Conservation (phyloP, 2,329 filamentous ascomycete species). For the Neonectria coccinea region DNA sequence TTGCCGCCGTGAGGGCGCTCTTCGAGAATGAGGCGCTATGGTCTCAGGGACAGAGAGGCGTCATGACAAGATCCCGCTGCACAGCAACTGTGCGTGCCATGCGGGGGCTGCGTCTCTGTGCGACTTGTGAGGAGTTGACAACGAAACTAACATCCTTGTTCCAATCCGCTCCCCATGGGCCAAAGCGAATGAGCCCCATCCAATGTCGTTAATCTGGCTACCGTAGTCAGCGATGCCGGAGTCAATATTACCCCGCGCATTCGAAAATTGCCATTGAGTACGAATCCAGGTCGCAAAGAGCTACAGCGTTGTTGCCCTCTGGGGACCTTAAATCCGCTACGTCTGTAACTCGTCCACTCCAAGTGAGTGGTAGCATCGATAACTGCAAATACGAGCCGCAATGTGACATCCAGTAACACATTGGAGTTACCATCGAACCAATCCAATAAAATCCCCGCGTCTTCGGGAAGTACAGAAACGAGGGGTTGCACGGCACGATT, state of each 20-base stretch:
- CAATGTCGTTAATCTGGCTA: constrained; percentile 4
- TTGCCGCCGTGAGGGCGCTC: constrained; percentile 24
- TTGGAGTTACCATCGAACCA: constrained; percentile 1
- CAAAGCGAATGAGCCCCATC: constrained; percentile 7
- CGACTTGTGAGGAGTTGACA: not conserved
- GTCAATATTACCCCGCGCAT: constrained; percentile 24
- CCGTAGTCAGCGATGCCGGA: constrained; percentile 23
- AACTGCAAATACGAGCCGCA: constrained; percentile 12
- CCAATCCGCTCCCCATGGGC: constrained; percentile 1
- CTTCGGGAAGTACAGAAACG: constrained; percentile 23
- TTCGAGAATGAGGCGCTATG: not conserved
- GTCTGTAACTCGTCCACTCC: constrained; percentile 9
- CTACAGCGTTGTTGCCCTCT: constrained; percentile 1
- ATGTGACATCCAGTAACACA: constrained; percentile 11
- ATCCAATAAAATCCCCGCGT: constrained; percentile 8
- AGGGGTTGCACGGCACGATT: constrained; percentile 16
- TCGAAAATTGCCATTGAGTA: not conserved
- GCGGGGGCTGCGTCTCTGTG: constrained; percentile 10
- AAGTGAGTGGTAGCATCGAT: not conserved
- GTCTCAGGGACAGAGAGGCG: not conserved
- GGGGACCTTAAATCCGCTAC: not conserved
- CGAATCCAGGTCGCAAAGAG: not conserved
- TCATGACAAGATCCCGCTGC: constrained; percentile 2
- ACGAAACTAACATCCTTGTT: constrained; percentile 17
- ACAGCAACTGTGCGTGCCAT: constrained; percentile 5